phyloP scores from a whole-genome alignment of 2,329 filamentous ascomycete genomes.

The Botrytis sinoallii region DNA sequence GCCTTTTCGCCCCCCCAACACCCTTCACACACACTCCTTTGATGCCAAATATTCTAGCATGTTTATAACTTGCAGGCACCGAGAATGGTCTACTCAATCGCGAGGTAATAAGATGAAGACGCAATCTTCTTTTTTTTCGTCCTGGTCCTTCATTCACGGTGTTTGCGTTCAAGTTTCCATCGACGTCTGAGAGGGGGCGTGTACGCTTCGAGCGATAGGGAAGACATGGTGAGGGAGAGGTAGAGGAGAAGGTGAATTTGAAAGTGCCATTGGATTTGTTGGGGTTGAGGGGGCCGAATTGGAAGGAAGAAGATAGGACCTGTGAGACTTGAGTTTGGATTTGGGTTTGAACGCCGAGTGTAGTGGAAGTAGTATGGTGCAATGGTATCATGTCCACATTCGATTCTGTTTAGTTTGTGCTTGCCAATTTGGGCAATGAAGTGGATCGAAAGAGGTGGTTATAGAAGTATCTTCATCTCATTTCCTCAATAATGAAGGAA shows the following conservation, averaged over 20 bases:
- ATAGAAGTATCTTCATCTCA: slow-evolving; percentile 36
- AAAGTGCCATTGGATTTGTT: not conserved
- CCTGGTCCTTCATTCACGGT: slow-evolving; percentile 29
- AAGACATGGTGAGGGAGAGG: slow-evolving; percentile 28
- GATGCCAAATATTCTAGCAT: slow-evolving; percentile 56
- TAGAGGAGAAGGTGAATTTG: slow-evolving; percentile 41
- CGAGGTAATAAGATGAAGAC: slow-evolving; percentile 63
- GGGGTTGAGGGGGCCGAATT: slow-evolving; percentile 11
- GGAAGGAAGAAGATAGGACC: slow-evolving; percentile 2
- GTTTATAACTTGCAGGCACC: slow-evolving; percentile 54
- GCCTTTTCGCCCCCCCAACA: slow-evolving; percentile 37
- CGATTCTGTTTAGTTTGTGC: not conserved
- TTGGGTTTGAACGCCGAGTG: slow-evolving; percentile 24
- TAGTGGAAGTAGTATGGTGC: not conserved
- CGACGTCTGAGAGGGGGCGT: slow-evolving; percentile 38
- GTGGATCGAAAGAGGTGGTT: slow-evolving; percentile 20
- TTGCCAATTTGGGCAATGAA: not conserved
- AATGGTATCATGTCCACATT: slow-evolving; percentile 37
- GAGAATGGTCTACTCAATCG: slow-evolving; percentile 68
- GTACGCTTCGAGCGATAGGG: slow-evolving; percentile 33
- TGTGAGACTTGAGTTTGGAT: slow-evolving; percentile 20
- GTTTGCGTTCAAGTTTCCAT: slow-evolving; percentile 29
- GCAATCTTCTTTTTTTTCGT: slow-evolving; percentile 64
- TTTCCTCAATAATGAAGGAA: slow-evolving; percentile 34
- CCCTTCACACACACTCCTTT: slow-evolving; percentile 46